These are phyloP conservation scores for Fusarium irregulare DNA, from an alignment of 2,329 filamentous ascomycete genomes.

Conservation along the genomic window DNA sequence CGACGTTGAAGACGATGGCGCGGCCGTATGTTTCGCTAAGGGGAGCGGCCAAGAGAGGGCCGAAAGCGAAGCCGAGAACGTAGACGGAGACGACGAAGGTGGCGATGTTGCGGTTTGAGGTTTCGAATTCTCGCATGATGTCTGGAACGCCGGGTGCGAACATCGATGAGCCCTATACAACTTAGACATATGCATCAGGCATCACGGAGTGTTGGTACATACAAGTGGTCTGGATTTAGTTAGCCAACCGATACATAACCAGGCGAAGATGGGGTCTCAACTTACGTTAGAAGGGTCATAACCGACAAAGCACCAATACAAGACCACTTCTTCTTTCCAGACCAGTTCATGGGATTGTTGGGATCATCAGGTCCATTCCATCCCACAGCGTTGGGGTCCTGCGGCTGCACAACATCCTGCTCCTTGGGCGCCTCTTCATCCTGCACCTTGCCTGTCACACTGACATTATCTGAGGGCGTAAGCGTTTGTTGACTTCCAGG, in stretches of 20 bases:
- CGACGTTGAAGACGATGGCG: slow-evolving; percentile 49
- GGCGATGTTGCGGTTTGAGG: slow-evolving; percentile 52
- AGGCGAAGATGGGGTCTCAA: background rate
- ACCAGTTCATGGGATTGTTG: slow-evolving; percentile 75
- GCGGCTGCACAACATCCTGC: background rate
- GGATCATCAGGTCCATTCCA: slow-evolving; percentile 57
- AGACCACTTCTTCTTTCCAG: slow-evolving; percentile 56
- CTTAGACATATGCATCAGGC: slow-evolving; percentile 2
- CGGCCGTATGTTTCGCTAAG: slow-evolving; percentile 71
- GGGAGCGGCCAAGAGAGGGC: slow-evolving; percentile 72
- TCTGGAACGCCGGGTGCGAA: slow-evolving; percentile 56
- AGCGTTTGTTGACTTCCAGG: slow-evolving; percentile 38
- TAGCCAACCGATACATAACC: background rate
- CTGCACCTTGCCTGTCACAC: background rate
- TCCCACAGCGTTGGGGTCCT: slow-evolving; percentile 39
- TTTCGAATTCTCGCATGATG: slow-evolving; percentile 59
- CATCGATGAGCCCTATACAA: slow-evolving; percentile 45
- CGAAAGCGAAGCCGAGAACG: slow-evolving; percentile 64
- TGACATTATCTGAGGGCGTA: slow-evolving; percentile 16
- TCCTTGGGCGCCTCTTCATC: slow-evolving; percentile 27
- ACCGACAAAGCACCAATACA: slow-evolving; percentile 51
- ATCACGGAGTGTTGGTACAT: background rate
- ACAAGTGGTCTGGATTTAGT: slow-evolving; percentile 43
- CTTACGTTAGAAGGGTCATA: slow-evolving; percentile 46
- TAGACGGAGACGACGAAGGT: slow-evolving; percentile 59